Percentiles rank a stretch among this genome's conserved stretches.
Conservation (phyloP, 345 rosid genomes). For the Anacardium occidentale region DNA sequence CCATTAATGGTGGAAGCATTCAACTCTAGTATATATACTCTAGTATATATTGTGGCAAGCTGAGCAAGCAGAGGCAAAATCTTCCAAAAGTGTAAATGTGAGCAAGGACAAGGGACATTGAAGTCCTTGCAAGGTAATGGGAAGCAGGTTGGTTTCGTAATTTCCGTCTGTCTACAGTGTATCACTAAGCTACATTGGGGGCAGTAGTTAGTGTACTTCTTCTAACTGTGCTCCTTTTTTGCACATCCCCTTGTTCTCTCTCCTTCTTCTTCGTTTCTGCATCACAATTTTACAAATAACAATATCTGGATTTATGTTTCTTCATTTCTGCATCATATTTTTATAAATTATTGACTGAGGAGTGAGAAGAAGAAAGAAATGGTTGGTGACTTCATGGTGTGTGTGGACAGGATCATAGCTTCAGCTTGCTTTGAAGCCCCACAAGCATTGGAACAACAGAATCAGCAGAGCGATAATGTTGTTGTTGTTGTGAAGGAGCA, state of each 20-base stretch:
- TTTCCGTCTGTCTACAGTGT: slow-evolving; percentile 26
- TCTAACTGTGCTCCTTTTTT: background rate
- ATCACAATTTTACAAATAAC: background rate
- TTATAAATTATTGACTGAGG: too few relatives aligned
- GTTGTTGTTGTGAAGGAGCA: slow-evolving; percentile 8
- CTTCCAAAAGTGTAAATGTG: slow-evolving; percentile 6
- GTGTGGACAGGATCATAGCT: slow-evolving; percentile 39
- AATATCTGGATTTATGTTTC: too few relatives aligned
- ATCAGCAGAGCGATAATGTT: background rate
- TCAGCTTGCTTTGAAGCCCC: slow-evolving; percentile 34
- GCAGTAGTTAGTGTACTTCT: too few relatives aligned
- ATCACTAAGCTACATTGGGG: too few relatives aligned
- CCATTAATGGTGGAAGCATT: too few relatives aligned
- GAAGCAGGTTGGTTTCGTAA: slow-evolving; percentile 33
- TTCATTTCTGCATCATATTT: too few relatives aligned
- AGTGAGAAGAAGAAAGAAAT: slow-evolving; percentile 9
- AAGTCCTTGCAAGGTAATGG: background rate
- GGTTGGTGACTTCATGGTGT: slow-evolving; percentile 52
- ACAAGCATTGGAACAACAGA: background rate
- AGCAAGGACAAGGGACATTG: background rate
- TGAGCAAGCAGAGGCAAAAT: too few relatives aligned
- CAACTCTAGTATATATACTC: too few relatives aligned
- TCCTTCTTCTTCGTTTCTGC: background rate
- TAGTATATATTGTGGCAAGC: too few relatives aligned
- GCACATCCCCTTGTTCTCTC: background rate